phyloP scores from a whole-genome alignment of 2,329 filamentous ascomycete species.

The Talaromyces sp. region DNA sequence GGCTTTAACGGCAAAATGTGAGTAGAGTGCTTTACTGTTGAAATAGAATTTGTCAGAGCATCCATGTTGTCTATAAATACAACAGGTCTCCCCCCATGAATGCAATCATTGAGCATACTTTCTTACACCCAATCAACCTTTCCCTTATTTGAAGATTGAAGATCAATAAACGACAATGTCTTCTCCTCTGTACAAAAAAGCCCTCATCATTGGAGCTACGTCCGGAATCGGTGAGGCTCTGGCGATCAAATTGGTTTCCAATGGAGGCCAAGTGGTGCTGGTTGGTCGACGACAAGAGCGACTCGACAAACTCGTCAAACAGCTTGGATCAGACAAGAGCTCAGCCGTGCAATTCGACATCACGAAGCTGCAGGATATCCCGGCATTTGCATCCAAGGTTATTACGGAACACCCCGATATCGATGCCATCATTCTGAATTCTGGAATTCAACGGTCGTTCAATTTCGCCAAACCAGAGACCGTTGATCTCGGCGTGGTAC shows the following conservation, averaged over 20 bases:
- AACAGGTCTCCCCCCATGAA: not conserved
- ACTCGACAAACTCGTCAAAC: slow-evolving; percentile 44
- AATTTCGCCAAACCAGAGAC: slow-evolving; percentile 47
- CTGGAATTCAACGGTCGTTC: slow-evolving; percentile 49
- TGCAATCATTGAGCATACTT: too few species aligned
- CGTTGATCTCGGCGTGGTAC: slow-evolving; percentile 41
- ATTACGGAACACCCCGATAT: slow-evolving; percentile 46
- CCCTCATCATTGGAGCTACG: slow-evolving; percentile 51
- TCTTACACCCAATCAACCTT: too few species aligned
- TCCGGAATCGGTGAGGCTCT: slow-evolving; percentile 46
- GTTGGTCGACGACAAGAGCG: slow-evolving; percentile 50
- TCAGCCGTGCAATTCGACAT: slow-evolving; percentile 48
- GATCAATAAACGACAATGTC: slow-evolving; percentile 28
- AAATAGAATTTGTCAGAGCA: not conserved
- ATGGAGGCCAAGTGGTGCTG: slow-evolving; percentile 45
- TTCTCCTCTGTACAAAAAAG: slow-evolving; percentile 46
- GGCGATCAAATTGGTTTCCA: slow-evolving; percentile 45
- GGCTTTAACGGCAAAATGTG: not conserved
- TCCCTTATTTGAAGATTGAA: not conserved
- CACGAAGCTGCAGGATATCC: slow-evolving; percentile 44
- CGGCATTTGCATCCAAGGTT: slow-evolving; percentile 19
- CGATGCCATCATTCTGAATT: slow-evolving; percentile 50
- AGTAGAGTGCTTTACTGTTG: not conserved
- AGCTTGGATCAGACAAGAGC: slow-evolving; percentile 45
- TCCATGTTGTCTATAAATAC: not conserved